Evolutionary conservation across 371 early-diverging fungal genomes (phyloP).

Genomic region (Vavraia culicis): DNA sequence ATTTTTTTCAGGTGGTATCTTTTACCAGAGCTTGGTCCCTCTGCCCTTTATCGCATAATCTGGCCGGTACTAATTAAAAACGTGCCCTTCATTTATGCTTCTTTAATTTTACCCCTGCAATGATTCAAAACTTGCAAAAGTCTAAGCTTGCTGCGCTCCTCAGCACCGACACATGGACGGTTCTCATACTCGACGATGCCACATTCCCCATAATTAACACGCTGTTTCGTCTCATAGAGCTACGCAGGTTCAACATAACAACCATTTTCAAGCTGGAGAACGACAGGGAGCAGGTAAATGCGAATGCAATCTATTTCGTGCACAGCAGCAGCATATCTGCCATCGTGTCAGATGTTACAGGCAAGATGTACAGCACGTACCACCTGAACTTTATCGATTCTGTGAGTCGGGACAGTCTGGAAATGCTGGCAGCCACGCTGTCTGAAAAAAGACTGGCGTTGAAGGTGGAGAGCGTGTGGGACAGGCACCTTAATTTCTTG

Average conservation of each 20-base stretch:
- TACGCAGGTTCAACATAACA: constrained; percentile 86
- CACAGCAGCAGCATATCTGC: constrained; percentile 49
- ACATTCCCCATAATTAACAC: constrained; percentile 81
- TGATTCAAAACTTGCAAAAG: no score
- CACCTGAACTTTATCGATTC: constrained; percentile 73
- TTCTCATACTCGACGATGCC: constrained; percentile 70
- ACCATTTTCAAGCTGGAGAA: constrained; percentile 61
- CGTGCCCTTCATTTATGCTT: no score
- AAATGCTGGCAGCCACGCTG: constrained; percentile 56
- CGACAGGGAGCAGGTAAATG: constrained; percentile 66
- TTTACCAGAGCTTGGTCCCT: no score
- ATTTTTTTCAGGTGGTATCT: no score
- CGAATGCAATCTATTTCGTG: constrained; percentile 86
- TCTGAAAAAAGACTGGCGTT: constrained; percentile 17
- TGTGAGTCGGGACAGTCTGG: constrained; percentile 64
- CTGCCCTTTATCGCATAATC: no score
- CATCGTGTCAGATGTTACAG: constrained; percentile 63
- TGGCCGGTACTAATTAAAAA: no score
- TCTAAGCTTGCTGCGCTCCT: no score
- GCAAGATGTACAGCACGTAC: constrained; percentile 67
- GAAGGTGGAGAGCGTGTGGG: constrained; percentile 51
- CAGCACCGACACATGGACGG: constrained; percentile 54
- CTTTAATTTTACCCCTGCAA: no score
- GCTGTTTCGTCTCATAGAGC: constrained; percentile 74
- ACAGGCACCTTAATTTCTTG: constrained; percentile 76